phyloP scores from a whole-genome alignment of 2,329 filamentous ascomycete species.

The Colletotrichum falcatum region DNA sequence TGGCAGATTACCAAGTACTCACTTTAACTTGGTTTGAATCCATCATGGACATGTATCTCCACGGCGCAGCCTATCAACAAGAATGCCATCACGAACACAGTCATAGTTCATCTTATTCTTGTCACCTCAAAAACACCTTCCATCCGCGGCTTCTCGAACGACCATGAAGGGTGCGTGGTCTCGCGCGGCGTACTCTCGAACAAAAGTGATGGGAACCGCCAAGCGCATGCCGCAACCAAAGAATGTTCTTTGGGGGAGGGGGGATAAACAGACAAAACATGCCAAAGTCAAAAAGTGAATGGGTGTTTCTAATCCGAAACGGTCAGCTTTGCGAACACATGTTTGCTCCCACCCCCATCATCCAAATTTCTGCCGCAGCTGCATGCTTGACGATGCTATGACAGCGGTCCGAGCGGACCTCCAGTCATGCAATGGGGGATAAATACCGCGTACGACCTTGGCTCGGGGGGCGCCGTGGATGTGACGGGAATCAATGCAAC shows the following conservation, averaged over 20 bases:
- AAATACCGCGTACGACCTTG: not conserved
- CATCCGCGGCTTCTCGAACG: not conserved
- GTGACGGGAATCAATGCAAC: slow-evolving; percentile 1
- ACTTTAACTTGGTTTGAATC: not conserved
- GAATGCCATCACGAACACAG: not conserved
- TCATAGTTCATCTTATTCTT: slow-evolving; percentile 17
- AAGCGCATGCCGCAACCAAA: slow-evolving; percentile 13
- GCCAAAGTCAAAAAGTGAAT: not conserved
- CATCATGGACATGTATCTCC: not conserved
- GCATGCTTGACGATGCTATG: slow-evolving; percentile 25
- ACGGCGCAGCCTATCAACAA: not conserved
- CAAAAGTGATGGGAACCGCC: not conserved
- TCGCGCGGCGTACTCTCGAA: not conserved
- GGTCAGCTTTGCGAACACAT: not conserved
- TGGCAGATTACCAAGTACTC: too few species aligned
- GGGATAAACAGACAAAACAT: not conserved
- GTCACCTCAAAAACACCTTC: not conserved
- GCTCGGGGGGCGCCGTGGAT: not conserved
- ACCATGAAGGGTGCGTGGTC: not conserved
- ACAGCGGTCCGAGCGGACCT: slow-evolving; percentile 28
- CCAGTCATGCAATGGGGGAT: slow-evolving; percentile 19
- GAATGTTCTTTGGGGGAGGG: slow-evolving; percentile 5
- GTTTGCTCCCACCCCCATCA: slow-evolving; percentile 6
- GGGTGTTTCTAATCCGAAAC: slow-evolving; percentile 38
- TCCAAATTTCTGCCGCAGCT: slow-evolving; percentile 15